Percentiles rank a stretch among this genome's conserved stretches.
These are phyloP conservation scores for Plasmodium sp. DNA, from an alignment of 169 alveolate species.

Conservation along the genomic window DNA sequence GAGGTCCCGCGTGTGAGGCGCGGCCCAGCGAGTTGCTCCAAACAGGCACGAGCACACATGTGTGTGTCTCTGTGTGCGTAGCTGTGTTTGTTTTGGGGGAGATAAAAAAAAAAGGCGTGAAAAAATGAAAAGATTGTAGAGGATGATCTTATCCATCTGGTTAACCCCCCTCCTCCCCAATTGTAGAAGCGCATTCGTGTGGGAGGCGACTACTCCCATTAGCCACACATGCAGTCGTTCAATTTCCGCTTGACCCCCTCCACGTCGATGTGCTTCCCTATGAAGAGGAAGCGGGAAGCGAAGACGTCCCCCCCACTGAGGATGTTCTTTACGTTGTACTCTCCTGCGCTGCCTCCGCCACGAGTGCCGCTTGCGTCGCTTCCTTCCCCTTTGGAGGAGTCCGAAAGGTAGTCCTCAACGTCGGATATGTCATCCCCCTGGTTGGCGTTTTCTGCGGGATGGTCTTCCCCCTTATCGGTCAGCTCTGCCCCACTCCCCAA, in stretches of 20 bases:
- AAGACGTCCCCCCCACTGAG: slow-evolving; percentile 7
- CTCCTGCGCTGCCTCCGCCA: background rate
- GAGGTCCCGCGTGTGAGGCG: background rate
- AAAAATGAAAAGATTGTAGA: background rate
- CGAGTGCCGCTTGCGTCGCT: background rate
- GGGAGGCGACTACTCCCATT: background rate
- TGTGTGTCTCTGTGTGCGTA: background rate
- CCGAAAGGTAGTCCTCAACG: slow-evolving; percentile 34
- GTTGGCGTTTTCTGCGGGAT: background rate
- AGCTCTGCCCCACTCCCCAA: background rate
- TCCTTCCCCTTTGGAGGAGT: slow-evolving; percentile 14
- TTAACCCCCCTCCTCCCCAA: background rate
- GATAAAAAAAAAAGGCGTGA: background rate
- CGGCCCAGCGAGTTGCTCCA: background rate
- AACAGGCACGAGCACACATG: background rate
- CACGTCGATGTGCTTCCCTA: slow-evolving; percentile 64
- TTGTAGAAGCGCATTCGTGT: background rate
- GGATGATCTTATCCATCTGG: background rate
- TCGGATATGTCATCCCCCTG: background rate
- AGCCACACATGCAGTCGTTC: slow-evolving; percentile 19
- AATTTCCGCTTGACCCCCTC: slow-evolving; percentile 21
- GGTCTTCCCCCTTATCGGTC: background rate
- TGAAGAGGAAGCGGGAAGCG: slow-evolving; percentile 42
- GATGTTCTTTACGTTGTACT: slow-evolving; percentile 45
- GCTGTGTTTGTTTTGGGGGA: background rate